A percentile compares a stretch with the other conserved stretches of the same genome.
These are phyloP conservation scores for Picea abies DNA, from an alignment of 83 land plant genomes.

Conservation along the genomic window DNA sequence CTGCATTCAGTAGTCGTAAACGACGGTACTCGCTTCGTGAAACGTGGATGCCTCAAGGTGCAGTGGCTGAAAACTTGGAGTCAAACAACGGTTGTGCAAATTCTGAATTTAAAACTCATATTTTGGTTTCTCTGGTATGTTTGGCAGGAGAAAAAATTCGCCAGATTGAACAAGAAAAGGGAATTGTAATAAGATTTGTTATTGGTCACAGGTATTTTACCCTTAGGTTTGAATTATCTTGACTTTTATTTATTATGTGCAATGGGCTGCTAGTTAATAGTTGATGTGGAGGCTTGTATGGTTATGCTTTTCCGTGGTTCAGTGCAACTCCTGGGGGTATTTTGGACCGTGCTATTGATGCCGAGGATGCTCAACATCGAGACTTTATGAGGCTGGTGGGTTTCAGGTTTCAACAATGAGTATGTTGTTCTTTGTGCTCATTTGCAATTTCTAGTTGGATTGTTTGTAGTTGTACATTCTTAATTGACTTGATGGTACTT, in stretches of 20 bases:
- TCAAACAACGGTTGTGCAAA: neutral
- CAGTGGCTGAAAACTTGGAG: neutral
- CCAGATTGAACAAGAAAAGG: conserved; percentile 72
- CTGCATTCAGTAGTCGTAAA: conserved; percentile 80
- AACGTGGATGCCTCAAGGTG: conserved; percentile 91
- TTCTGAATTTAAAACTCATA: conserved; percentile 6
- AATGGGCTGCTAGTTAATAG: neutral
- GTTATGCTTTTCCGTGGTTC: neutral
- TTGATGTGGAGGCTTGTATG: neutral
- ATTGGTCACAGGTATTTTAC: conserved; percentile 75
- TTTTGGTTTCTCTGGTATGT: conserved; percentile 13
- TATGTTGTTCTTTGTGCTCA: neutral
- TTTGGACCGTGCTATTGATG: conserved; percentile 71
- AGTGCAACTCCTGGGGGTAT: conserved; percentile 73
- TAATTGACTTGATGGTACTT: neutral
- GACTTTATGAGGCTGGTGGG: conserved; percentile 57
- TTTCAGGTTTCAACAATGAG: neutral
- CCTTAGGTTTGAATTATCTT: neutral
- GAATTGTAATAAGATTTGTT: conserved; percentile 76
- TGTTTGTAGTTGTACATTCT: neutral
- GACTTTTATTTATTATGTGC: neutral
- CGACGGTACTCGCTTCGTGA: conserved; percentile 72
- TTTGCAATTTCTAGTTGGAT: neutral
- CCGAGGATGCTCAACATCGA: conserved; percentile 60
- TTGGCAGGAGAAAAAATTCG: conserved; percentile 55